Conservation (phyloP, 331 rosid species). For the Cucumis variabilis region DNA sequence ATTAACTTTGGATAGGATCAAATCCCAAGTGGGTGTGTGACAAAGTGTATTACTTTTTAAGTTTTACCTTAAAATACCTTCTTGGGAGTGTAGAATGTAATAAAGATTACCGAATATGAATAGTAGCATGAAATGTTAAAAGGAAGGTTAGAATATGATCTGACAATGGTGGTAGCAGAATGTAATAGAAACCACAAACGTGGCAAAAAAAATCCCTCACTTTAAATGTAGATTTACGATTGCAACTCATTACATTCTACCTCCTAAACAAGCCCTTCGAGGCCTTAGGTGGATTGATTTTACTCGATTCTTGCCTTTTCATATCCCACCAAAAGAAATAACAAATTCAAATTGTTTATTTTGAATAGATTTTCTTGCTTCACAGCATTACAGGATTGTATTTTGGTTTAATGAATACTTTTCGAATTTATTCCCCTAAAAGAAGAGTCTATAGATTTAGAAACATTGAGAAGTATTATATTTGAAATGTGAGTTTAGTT, state of each 20-base stretch:
- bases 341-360: background rate
- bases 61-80: background rate
- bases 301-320: background rate
- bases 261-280: too few relatives aligned
- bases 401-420: background rate
- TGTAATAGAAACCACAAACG: too few relatives aligned
- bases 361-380: conserved; percentile 2
- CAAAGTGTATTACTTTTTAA: background rate
- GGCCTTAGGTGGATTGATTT: background rate
- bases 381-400: background rate
- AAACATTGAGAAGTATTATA: background rate
- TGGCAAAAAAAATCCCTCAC: too few relatives aligned
- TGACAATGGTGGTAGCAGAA: too few relatives aligned
- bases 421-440: background rate
- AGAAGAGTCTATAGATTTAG: background rate
- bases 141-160: too few relatives aligned
- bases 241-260: too few relatives aligned
- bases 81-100: too few relatives aligned
- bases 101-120: too few relatives aligned
- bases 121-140: too few relatives aligned
- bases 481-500: too few relatives aligned
- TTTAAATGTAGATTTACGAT: too few relatives aligned
- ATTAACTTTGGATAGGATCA: conserved; percentile 17
- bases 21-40: background rate
- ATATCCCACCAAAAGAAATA: background rate